Percentiles rank a stretch among this genome's conserved stretches.
phyloP scores from a whole-genome alignment of 345 rosid genomes.

The Crucihimalaya himalaica region DNA sequence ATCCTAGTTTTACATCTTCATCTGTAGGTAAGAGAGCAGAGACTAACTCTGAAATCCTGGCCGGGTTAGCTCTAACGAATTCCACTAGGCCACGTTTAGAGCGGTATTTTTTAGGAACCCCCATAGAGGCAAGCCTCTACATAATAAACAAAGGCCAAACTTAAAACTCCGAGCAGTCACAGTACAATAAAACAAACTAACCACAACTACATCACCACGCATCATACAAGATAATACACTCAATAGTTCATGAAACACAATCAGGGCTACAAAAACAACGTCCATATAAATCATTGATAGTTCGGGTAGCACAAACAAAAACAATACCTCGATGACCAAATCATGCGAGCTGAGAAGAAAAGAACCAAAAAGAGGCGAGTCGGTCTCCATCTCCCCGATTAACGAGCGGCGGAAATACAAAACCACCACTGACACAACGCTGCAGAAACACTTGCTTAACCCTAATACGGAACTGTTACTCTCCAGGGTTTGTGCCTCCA shows the following conservation, averaged over 20 bases:
- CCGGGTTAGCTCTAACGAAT: slow-evolving; percentile 48
- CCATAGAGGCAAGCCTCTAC: slow-evolving; percentile 71
- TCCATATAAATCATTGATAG: neutral
- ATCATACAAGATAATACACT: neutral
- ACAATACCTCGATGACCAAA: slow-evolving; percentile 52
- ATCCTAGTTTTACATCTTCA: slow-evolving; percentile 54
- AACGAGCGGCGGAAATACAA: slow-evolving; percentile 44
- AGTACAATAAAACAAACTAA: neutral
- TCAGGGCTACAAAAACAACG: neutral
- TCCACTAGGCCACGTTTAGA: slow-evolving; percentile 54
- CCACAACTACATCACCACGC: slow-evolving; percentile 7
- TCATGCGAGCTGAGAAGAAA: slow-evolving; percentile 48
- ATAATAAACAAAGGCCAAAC: slow-evolving; percentile 20
- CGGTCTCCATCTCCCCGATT: slow-evolving; percentile 55
- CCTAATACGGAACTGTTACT: slow-evolving; percentile 54
- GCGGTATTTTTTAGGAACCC: slow-evolving; percentile 58
- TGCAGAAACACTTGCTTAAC: slow-evolving; percentile 54
- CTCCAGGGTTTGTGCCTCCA: slow-evolving; percentile 58
- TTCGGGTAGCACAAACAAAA: neutral
- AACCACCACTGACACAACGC: slow-evolving; percentile 53
- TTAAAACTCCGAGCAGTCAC: slow-evolving; percentile 10
- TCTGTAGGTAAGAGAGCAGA: slow-evolving; percentile 66
- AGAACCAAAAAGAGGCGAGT: slow-evolving; percentile 49
- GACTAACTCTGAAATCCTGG: slow-evolving; percentile 51
- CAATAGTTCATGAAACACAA: neutral